Evolutionary conservation across 495 filamentous ascomycete genomes (phyloP), one percentile per base, ranked within the genome.

Genomic region (Aspergillus avenaceus): DNA sequence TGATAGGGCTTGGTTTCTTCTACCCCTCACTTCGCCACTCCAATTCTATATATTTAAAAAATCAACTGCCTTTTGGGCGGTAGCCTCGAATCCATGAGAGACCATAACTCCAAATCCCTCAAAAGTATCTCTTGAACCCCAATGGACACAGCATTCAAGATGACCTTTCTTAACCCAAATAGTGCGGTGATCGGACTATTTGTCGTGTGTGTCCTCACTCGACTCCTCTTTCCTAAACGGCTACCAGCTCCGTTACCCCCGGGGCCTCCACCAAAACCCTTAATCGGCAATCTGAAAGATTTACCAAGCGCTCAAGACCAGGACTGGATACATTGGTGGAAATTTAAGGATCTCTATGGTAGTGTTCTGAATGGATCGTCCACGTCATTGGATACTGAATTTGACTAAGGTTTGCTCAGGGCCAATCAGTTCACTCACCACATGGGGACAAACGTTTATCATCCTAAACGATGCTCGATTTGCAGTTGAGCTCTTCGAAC

Each of bases 271-370:
- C 62, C 60, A 2, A 47, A 66, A 7, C 74, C 74, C n/a, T 45
- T 81, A 3, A 41, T 80, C 24, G 76, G 78, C 2, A 79, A 79
- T 51, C 21, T 79, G 9, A 50, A 48, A 3, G 73, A 80, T 44
- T 54, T 79, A 2, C 76, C 77, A 3, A 48, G 52, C 5, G 48
- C 58, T 4, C 71, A 64, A 0, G 54, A 53, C n/a, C 61, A 61
- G 5, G 76, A 80, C 42, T 70, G 60, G 48, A 46, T 64, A 18
- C 72, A 80, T 47, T 80, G 77, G 77, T 23, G 73, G 0, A 63
- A 73, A 36, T 71, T 77, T 49, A 80, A 79, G 44, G 65, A 75
- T 23, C 41, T 60, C 8, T 80, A 80, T 55, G 76, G 62, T 65
- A 57, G 16, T 8, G 12, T 38, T 14, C 28, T 31, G 14, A 19